Percentiles rank a stretch among this genome's conserved stretches.
Evolutionary conservation across 2,329 filamentous ascomycete species (phyloP).

Genomic region (Aaosphaeria pasadenensis): DNA sequence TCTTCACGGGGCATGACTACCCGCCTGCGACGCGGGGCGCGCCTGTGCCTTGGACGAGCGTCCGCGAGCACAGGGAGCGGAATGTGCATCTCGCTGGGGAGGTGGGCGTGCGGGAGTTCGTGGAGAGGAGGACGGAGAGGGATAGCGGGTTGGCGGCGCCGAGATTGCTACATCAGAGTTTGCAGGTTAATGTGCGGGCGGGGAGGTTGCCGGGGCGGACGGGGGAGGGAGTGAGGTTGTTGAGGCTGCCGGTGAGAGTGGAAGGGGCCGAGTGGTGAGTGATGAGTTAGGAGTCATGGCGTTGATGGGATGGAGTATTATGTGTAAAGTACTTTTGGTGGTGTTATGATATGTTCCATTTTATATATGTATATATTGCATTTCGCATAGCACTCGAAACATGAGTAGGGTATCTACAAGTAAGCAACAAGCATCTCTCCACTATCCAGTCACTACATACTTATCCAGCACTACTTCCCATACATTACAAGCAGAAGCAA

Average conservation of each 20-base stretch:
- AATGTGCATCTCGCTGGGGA: conserved; percentile 35
- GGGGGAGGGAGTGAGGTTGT: conserved; percentile 3
- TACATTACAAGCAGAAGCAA: conserved; percentile 2
- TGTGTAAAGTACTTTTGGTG: no score
- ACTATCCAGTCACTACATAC: no score
- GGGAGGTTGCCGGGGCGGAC: conserved; percentile 27
- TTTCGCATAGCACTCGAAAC: no score
- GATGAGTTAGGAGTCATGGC: not conserved
- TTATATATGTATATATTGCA: no score
- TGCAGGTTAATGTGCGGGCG: conserved; percentile 42
- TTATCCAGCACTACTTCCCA: no score
- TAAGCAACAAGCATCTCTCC: no score
- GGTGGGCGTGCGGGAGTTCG: conserved; percentile 30
- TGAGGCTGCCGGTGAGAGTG: conserved; percentile 55
- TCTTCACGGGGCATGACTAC: conserved; percentile 38
- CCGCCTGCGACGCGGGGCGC: conserved; percentile 16
- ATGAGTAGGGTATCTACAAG: no score
- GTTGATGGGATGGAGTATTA: no score
- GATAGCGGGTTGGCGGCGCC: conserved; percentile 31
- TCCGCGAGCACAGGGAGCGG: conserved; percentile 28
- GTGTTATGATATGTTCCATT: no score
- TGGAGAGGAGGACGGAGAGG: conserved; percentile 24
- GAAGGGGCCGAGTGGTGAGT: conserved; percentile 3
- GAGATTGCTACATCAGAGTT: conserved; percentile 33
- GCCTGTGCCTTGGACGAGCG: conserved; percentile 31